Evolutionary conservation across 495 filamentous ascomycete species (phyloP).

Genomic region (Aspergillus avenaceus): DNA sequence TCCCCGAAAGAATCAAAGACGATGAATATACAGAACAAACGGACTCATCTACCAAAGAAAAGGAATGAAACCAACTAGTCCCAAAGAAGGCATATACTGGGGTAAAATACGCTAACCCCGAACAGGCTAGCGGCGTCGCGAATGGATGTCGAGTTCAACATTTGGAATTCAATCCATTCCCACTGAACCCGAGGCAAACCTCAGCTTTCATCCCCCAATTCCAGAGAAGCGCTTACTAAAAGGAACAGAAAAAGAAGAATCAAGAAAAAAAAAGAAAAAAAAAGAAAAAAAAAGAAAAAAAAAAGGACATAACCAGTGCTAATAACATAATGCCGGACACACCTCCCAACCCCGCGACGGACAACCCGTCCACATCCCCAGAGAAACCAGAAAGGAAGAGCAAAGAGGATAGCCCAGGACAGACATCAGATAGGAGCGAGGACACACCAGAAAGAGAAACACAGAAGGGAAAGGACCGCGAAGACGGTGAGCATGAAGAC

Average conservation of each 20-base stretch:
- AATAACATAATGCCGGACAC: conserved; percentile 4
- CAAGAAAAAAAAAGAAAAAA: neutral
- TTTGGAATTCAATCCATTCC: neutral
- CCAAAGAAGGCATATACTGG: neutral
- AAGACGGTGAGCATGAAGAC: conserved; percentile 13
- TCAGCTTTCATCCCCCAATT: neutral
- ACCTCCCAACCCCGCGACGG: conserved; percentile 3
- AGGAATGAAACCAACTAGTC: neutral
- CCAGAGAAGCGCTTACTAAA: neutral
- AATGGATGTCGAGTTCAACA: neutral
- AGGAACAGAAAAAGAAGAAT: neutral
- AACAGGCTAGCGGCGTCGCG: neutral
- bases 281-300: neutral
- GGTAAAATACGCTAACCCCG: neutral
- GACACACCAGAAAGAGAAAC: neutral
- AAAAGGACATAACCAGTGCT: conserved; percentile 1
- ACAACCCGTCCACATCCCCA: conserved; percentile 3
- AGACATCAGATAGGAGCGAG: neutral
- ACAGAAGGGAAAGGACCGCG: conserved; percentile 12
- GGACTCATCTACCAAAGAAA: neutral
- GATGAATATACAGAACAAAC: too few species aligned
- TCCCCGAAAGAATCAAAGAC: too few species aligned
- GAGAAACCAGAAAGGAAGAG: neutral
- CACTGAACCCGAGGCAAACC: neutral
- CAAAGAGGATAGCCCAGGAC: neutral